Conservation (phyloP, 1,284 basidiomycete species). For the Ganoderma resinaceum region DNA sequence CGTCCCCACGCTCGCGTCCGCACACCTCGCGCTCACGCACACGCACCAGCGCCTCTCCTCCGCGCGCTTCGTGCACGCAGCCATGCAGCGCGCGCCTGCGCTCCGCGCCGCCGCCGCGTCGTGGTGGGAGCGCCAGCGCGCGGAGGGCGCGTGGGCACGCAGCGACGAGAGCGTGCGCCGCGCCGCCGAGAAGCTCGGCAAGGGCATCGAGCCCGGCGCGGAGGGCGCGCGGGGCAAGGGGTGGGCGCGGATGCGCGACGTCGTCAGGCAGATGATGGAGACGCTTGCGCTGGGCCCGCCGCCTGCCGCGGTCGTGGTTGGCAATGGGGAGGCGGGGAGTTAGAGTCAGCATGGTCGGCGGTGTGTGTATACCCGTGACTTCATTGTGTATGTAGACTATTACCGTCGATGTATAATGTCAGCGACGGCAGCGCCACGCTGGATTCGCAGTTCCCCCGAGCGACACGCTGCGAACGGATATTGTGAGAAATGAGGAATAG, state of each 20-base stretch:
- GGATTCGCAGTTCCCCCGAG: no score
- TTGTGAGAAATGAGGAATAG: no score
- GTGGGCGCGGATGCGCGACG: conserved; percentile 25
- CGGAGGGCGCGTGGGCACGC: conserved; percentile 56
- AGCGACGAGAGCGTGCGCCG: conserved; percentile 54
- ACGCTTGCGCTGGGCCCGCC: conserved; percentile 16
- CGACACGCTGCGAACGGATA: no score
- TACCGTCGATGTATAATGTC: background rate
- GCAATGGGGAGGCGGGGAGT: background rate
- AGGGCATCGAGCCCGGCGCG: conserved; percentile 48
- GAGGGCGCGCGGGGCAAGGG: conserved; percentile 27
- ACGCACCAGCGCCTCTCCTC: conserved; percentile 50
- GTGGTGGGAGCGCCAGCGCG: conserved; percentile 65
- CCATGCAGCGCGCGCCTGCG: conserved; percentile 58
- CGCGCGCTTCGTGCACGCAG: conserved; percentile 59
- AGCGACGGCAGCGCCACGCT: background rate
- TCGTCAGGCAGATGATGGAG: conserved; percentile 25
- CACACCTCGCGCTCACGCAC: conserved; percentile 39
- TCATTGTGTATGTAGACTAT: background rate
- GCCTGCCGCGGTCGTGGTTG: conserved; percentile 1
- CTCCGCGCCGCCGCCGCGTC: conserved; percentile 51
- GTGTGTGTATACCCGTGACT: background rate
- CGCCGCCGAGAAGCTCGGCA: conserved; percentile 56
- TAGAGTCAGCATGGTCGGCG: background rate
- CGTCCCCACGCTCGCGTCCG: conserved; percentile 47